Evolutionary conservation across 2,329 filamentous ascomycete genomes (phyloP).

Genomic region (Apiospora hydei): DNA sequence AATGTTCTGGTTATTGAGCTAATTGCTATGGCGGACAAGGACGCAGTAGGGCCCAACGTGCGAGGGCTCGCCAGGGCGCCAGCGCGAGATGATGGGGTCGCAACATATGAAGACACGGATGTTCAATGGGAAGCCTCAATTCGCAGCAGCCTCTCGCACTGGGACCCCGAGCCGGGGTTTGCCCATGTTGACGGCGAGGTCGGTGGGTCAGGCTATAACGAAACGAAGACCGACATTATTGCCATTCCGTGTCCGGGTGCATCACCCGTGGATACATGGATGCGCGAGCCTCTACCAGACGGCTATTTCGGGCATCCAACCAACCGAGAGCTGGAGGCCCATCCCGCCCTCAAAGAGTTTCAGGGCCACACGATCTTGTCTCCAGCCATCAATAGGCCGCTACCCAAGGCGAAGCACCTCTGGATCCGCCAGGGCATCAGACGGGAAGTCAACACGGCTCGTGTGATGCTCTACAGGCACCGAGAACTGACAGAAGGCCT

Average conservation of each 20-base stretch:
- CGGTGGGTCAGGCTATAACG: constrained; percentile 53
- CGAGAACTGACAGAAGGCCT: constrained; percentile 49
- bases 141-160: constrained; percentile 39
- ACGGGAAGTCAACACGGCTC: constrained; percentile 53
- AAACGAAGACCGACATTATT: constrained; percentile 61
- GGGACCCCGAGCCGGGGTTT: constrained; percentile 47
- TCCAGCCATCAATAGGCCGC: constrained; percentile 42
- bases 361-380: constrained; percentile 42
- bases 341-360: constrained; percentile 42
- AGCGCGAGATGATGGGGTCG: not conserved
- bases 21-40: not conserved
- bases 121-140: constrained; percentile 24
- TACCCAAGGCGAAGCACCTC: constrained; percentile 47
- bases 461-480: constrained; percentile 61
- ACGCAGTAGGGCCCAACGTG: not conserved
- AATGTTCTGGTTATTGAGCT: too few species aligned
- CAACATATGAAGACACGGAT: not conserved
- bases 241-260: constrained; percentile 62
- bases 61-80: not conserved
- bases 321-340: constrained; percentile 37
- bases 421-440: constrained; percentile 63
- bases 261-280: constrained; percentile 61
- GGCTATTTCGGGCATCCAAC: constrained; percentile 52
- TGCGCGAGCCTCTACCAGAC: constrained; percentile 55
- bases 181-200: constrained; percentile 53